Percentiles rank a stretch among this genome's conserved stretches.
These are phyloP conservation scores for Diaporthe sp. DNA, from an alignment of 2,329 filamentous ascomycete genomes.

Conservation along the genomic window DNA sequence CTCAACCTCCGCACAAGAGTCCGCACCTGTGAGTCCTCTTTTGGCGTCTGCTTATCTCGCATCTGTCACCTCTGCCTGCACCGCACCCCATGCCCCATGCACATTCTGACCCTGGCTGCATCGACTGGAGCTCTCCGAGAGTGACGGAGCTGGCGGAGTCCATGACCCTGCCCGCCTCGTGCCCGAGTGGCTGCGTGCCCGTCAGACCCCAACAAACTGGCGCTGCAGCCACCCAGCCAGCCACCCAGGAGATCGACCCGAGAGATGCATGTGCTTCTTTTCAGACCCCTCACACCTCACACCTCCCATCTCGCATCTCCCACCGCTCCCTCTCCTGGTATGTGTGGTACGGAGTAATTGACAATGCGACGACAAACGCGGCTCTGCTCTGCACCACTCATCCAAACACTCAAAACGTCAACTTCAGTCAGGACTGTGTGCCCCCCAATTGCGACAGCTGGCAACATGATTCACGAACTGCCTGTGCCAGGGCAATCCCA, in stretches of 20 bases:
- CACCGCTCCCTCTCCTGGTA: neutral
- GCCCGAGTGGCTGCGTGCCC: neutral
- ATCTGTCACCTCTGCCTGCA: conserved; percentile 26
- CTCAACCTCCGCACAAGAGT: neutral
- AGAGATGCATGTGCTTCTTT: conserved; percentile 24
- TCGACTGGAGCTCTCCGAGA: conserved; percentile 10
- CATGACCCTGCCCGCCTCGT: conserved; percentile 12
- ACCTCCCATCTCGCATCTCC: neutral
- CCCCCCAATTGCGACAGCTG: conserved; percentile 11
- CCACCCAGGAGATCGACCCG: conserved; percentile 9
- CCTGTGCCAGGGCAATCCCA: conserved; percentile 17
- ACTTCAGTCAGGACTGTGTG: neutral
- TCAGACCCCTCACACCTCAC: conserved; percentile 1
- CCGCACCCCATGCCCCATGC: neutral
- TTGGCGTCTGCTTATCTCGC: conserved; percentile 25
- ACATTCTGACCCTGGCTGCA: neutral
- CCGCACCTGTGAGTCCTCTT: conserved; percentile 3
- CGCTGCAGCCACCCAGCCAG: neutral
- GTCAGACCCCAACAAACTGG: conserved; percentile 7
- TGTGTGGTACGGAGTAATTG: neutral
- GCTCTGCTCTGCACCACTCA: conserved; percentile 6
- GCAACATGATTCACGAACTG: conserved; percentile 28
- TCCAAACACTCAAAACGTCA: neutral
- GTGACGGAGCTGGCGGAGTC: neutral
- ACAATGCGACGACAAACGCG: conserved; percentile 1